A percentile compares a stretch with the other conserved stretches of the same genome.
phyloP scores from a whole-genome alignment of 164 flowering plant genomes.

The Vitis cinerea region DNA sequence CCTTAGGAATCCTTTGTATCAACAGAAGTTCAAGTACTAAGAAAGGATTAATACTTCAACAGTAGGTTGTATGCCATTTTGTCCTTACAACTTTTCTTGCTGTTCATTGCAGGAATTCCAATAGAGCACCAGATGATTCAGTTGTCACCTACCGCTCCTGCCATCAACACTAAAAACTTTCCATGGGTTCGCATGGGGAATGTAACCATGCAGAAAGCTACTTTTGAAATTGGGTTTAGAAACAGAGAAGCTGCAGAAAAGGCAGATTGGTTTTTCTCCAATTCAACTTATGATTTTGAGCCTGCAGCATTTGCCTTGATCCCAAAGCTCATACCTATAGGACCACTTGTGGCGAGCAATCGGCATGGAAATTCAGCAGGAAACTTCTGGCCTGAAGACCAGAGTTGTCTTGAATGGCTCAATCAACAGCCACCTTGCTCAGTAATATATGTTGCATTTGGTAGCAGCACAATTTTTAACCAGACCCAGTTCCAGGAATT shows the following conservation, averaged over 20 bases:
- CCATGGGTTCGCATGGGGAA: conserved; percentile 27
- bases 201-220: conserved; percentile 1
- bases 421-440: conserved; percentile 31
- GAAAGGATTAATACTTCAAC: too few relatives aligned
- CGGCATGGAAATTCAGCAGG: conserved; percentile 11
- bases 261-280: conserved; percentile 28
- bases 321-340: conserved; percentile 30
- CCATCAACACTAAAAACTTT: conserved; percentile 17
- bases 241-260: conserved; percentile 6
- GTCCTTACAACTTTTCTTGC: not conserved
- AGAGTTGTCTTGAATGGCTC: conserved; percentile 47
- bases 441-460: conserved; percentile 55
- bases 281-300: conserved; percentile 40
- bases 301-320: conserved; percentile 17
- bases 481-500: conserved; percentile 41
- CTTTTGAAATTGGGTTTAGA: conserved; percentile 4
- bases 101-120: conserved; percentile 20
- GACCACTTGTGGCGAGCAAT: conserved; percentile 28
- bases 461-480: conserved; percentile 35
- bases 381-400: conserved; percentile 38
- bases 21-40: not conserved
- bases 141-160: conserved; percentile 27
- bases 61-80: too few relatives aligned
- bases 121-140: conserved; percentile 17
- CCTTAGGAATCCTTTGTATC: not conserved